These are phyloP conservation scores for Phragmites australis DNA, from an alignment of 176 grass and related monocot genomes.

Conservation along the genomic window DNA sequence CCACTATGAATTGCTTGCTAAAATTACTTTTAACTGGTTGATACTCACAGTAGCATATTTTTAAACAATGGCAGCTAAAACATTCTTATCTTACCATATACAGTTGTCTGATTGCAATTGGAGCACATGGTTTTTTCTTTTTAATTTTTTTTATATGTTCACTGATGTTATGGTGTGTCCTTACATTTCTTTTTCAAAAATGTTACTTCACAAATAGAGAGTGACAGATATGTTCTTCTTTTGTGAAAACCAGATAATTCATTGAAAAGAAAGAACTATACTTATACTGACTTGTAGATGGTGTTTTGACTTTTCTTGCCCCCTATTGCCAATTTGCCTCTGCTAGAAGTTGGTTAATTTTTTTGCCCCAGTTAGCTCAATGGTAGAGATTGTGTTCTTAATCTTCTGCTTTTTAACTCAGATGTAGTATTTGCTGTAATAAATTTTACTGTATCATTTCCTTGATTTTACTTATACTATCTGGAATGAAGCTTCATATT, in stretches of 20 bases:
- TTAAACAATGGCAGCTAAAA: no score
- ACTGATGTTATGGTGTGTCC: background rate
- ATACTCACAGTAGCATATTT: background rate
- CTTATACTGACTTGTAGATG: background rate
- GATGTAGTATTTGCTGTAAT: background rate
- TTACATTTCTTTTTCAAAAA: background rate
- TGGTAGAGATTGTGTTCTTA: background rate
- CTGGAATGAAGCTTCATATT: no score
- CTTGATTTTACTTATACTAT: no score
- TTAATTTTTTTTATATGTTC: background rate
- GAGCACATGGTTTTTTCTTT: background rate
- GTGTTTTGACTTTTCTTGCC: background rate
- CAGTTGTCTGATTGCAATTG: background rate
- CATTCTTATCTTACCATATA: background rate
- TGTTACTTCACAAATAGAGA: background rate
- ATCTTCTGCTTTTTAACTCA: conserved; percentile 1
- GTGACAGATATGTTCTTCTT: background rate
- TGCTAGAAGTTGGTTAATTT: no score
- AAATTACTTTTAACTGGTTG: background rate
- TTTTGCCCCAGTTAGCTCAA: background rate
- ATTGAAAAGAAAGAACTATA: background rate
- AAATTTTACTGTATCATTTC: background rate
- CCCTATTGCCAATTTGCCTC: no score
- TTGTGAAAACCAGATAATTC: background rate
- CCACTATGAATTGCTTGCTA: background rate